Base-by-base conservation (phyloP, 495 filamentous ascomycete species). In the Penicillium cinerascens region DNA sequence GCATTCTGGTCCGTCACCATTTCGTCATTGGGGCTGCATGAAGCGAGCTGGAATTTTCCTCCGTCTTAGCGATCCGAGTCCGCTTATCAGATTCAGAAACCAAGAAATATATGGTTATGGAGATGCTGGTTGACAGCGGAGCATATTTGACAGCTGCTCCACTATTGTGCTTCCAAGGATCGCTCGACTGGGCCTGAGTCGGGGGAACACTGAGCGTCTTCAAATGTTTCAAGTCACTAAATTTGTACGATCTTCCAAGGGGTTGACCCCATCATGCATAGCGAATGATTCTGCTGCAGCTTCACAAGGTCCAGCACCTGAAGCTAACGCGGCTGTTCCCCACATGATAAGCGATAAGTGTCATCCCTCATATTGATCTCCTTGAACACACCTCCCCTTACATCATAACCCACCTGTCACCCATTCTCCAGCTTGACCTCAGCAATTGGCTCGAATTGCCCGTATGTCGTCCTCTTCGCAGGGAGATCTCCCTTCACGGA, bases 401-500 rank as follows among this genome's bases (percentile, higher is more conserved):
- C 33, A 27, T 35, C 25, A 41, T 26, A 16, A 10, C 15, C 17
- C 37, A 13, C 13, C 6, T 20, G 2, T 26, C 44, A 22, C 16
- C n/a, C 45, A 25, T 25, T 27, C 25, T 21, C 25, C 36, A 10
- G 22, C 7, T 21, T 18, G 37, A 20, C 53, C 54, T 50, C 54
- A 44, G 15, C 50, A 50, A 56, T 68, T 60, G 45, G 52, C 23
- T 52, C 18, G 16, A 52, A 49, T 55, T 63, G 42, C 52, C 59
- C 47, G 53, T 51, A 68, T 67, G 60, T 67, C 67, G 51, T 64
- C 58, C 51, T 52, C 66, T 33, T 61, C 57, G 25, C 59, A 63
- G 48, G 61, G 49, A 54, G 50, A 56, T 55, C 29, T 48, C 43
- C 40, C 59, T 36, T 53, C 52, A 51, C 42, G 54, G 47, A 27